Base-by-base conservation (phyloP, 169 alveolate genomes). In the Cystoisospora suis region DNA sequence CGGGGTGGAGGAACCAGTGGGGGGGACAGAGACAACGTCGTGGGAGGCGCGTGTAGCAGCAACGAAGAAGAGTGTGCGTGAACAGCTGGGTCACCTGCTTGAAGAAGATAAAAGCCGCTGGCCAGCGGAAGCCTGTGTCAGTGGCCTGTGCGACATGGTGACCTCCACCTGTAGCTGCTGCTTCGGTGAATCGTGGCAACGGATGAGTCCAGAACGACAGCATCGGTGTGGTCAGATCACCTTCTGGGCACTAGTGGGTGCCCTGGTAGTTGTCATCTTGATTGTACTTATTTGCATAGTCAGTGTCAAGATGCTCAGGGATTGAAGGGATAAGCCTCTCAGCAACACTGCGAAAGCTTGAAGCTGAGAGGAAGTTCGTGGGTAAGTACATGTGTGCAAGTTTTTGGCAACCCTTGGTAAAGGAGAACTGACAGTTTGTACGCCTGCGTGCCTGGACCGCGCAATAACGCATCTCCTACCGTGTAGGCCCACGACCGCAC, bases 11-110 rank as follows among this genome's bases (percentile, higher is more conserved):
- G n/a, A n/a, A n/a, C n/a, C n/a, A n/a, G n/a, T n/a, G n/a, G n/a
- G n/a, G n/a, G n/a, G n/a, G n/a, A n/a, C n/a, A n/a, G n/a, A n/a
- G n/a, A n/a, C n/a, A n/a, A n/a, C n/a, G n/a, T 65, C 77, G 0
- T n/a, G 77, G 42, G 77, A 65, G 12, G 77, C n/a, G 77, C 77
- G 77, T n/a, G 34, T 65, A 36, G 77, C 77, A n/a, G 40, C 77
- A 0, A n/a, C 77, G n/a, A 12, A 44, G 15, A 65, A 12, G 77
- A 65, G 36, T 23, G 77, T 65, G n/a, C 77, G 77, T 1, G 77
- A 23, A n/a, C 77, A 65, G 42, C n/a, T 65, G 77, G 40, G 40
- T 32, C 77, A n/a, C 7, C 77, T 65, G 27, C 34, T 65, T 36
- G 36, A 65, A 65, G 77, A 65, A 5, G 77, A 65, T 65, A 4